A percentile compares a stretch with the other conserved stretches of the same genome.
Conservation (phyloP, 257 asterid genomes). For the Salvia rosmarinus region DNA sequence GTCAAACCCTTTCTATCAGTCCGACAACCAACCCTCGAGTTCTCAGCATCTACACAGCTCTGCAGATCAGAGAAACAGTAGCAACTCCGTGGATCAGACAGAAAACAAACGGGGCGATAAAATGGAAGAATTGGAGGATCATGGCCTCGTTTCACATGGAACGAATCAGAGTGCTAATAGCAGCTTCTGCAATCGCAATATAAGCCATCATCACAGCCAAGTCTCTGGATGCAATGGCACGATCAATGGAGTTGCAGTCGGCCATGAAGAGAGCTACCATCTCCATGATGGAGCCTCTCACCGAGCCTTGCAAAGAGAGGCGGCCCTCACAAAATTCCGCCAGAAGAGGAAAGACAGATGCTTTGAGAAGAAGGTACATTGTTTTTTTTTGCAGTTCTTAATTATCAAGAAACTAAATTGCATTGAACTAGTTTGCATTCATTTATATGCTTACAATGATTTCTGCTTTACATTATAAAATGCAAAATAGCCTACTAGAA, state of each 20-base stretch:
- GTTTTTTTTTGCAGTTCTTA: too few relatives aligned
- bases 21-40: slow-evolving; percentile 40
- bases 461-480: not conserved
- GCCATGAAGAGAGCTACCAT: slow-evolving; percentile 52
- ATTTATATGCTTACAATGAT: not conserved
- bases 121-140: slow-evolving; percentile 50
- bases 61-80: slow-evolving; percentile 45
- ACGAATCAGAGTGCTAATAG: slow-evolving; percentile 65
- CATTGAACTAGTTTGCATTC: not conserved
- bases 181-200: slow-evolving; percentile 54
- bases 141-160: slow-evolving; percentile 50
- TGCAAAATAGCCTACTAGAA: not conserved
- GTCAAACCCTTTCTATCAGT: slow-evolving; percentile 35
- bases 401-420: too few relatives aligned
- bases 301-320: slow-evolving; percentile 74
- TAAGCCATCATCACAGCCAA: slow-evolving; percentile 38
- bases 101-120: slow-evolving; percentile 43
- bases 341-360: slow-evolving; percentile 92
- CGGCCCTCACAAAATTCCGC: slow-evolving; percentile 85
- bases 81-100: slow-evolving; percentile 45
- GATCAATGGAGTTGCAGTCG: slow-evolving; percentile 38
- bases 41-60: slow-evolving; percentile 45
- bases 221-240: slow-evolving; percentile 48
- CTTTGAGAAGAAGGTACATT: slow-evolving; percentile 87
- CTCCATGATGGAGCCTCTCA: slow-evolving; percentile 52